Base-by-base conservation (phyloP, 169 alveolate genomes). In the Plasmodium coatneyi region DNA sequence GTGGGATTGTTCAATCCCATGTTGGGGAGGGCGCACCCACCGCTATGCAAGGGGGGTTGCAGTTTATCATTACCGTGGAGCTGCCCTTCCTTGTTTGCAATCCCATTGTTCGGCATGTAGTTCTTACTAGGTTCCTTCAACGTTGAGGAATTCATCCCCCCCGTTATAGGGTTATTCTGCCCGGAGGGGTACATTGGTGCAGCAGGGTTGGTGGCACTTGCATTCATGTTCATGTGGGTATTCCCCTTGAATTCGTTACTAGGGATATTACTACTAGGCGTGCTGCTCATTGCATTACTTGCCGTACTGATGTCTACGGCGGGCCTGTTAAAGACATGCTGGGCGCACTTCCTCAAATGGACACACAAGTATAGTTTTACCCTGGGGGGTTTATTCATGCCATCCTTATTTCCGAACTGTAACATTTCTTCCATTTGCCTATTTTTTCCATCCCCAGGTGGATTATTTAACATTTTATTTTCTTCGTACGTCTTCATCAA, bases 251-350 rank as follows among this genome's bases (percentile, higher is more conserved):
- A 19, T 60, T 83, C 81, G 14, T 14, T 71, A 41, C 28, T 78
- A 19, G 2, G 41, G 14, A 54, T 19, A 16, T 16, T 74, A 32
- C 30, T 71, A 25, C 36, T 83, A 10, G 30, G 9, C 10, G 5
- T 16, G 41, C 30, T 80, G 32, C 60, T 92, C 34, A 16, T 76
- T 19, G 16, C 1, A 71, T 52, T 71, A 28, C 36, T 89, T 30
- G 43, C 7, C 14, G n/a, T 5, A 10, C 32, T 36, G 39, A 41
- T 16, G 79, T 72, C 80, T 78, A 78, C 30, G 34, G 54, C 34
- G 43, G 96, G 71, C 32, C 95, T 91, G 46, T 81, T 71, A 94
- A 96, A 96, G n/a, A 96, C 95, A 79, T 96, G 98, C 54, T 95
- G 96, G 14, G 97, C 97, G 54, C 96, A 96, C 28, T 80, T 12